phyloP scores from a whole-genome alignment of 2,329 filamentous ascomycete species.

The Sporothrix globosa region DNA sequence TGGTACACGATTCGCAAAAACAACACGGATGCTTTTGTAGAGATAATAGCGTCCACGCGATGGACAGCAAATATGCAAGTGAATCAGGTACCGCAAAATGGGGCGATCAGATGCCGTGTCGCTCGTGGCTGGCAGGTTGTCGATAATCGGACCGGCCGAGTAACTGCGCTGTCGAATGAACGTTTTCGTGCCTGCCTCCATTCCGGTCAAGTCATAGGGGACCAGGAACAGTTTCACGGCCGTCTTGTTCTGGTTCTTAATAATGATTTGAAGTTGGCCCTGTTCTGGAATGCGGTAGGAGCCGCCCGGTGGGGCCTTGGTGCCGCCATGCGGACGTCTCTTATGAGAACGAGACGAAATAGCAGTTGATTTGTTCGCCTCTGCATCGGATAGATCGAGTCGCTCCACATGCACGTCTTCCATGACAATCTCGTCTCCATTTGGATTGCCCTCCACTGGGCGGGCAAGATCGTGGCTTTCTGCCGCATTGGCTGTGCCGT shows the following conservation, averaged over 20 bases:
- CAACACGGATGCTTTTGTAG: conserved; percentile 88
- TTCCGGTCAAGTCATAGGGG: conserved; percentile 87
- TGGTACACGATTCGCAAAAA: conserved; percentile 94
- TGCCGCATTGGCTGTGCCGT: neutral
- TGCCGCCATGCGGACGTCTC: conserved; percentile 55
- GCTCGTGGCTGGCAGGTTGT: conserved; percentile 49
- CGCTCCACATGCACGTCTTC: conserved; percentile 29
- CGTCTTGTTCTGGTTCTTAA: conserved; percentile 98
- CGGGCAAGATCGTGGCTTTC: neutral
- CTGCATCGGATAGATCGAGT: conserved; percentile 31
- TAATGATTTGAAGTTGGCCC: conserved; percentile 92
- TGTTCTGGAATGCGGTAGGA: conserved; percentile 93
- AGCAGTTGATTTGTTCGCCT: conserved; percentile 37
- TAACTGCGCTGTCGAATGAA: conserved; percentile 95
- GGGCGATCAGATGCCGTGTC: conserved; percentile 58
- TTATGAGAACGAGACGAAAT: conserved; percentile 45
- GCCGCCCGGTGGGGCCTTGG: conserved; percentile 73
- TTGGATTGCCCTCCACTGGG: neutral
- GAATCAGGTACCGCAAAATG: conserved; percentile 84
- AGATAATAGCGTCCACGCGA: conserved; percentile 82
- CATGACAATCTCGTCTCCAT: conserved; percentile 33
- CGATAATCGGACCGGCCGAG: conserved; percentile 81
- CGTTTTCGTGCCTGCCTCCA: conserved; percentile 93
- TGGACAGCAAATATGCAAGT: conserved; percentile 89
- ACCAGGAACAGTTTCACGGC: conserved; percentile 95